Conservation (phyloP, 352 stramenopile genomes). For the Globisporangium middletonii region DNA sequence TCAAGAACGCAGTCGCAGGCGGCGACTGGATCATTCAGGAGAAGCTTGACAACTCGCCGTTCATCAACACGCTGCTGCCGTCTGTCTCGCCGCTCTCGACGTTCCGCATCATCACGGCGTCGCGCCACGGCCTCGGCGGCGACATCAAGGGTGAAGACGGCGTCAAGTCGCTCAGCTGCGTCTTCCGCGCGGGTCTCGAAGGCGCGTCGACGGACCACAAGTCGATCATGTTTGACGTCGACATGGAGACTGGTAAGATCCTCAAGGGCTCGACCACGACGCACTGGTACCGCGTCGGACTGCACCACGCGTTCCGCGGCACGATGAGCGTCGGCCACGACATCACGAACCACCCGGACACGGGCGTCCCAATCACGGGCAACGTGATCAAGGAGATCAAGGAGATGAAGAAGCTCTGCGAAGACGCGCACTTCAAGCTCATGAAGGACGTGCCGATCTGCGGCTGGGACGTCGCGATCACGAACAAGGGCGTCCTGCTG, state of each 20-base stretch:
- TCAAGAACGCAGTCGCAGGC: slow-evolving; percentile 93
- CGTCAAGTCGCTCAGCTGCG: slow-evolving; percentile 75
- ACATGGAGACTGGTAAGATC: slow-evolving; percentile 92
- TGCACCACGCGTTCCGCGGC: slow-evolving; percentile 58
- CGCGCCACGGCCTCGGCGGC: slow-evolving; percentile 51
- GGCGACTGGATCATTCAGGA: slow-evolving; percentile 97
- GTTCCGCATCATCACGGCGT: slow-evolving; percentile 97
- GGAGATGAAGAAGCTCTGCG: slow-evolving; percentile 76
- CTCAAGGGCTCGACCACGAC: slow-evolving; percentile 94
- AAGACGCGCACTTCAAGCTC: slow-evolving; percentile 86
- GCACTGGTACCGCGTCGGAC: slow-evolving; percentile 93
- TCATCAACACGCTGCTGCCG: slow-evolving; percentile 90
- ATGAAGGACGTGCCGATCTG: slow-evolving; percentile 91
- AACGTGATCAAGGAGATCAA: slow-evolving; percentile 87
- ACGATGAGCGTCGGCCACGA: slow-evolving; percentile 84
- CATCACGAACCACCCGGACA: slow-evolving; percentile 88
- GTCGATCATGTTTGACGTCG: slow-evolving; percentile 98
- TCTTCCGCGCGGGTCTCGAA: slow-evolving; percentile 64
- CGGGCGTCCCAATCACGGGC: slow-evolving; percentile 79
- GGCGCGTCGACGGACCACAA: slow-evolving; percentile 94
- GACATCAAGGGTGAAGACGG: slow-evolving; percentile 48
- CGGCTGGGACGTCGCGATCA: slow-evolving; percentile 92
- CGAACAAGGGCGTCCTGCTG: slow-evolving; percentile 84
- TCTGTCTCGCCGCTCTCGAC: slow-evolving; percentile 94
- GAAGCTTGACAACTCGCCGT: slow-evolving; percentile 90